Evolutionary conservation across 768 basidiomycete species (phyloP).

Genomic region (Podaxis mareebaensis): DNA sequence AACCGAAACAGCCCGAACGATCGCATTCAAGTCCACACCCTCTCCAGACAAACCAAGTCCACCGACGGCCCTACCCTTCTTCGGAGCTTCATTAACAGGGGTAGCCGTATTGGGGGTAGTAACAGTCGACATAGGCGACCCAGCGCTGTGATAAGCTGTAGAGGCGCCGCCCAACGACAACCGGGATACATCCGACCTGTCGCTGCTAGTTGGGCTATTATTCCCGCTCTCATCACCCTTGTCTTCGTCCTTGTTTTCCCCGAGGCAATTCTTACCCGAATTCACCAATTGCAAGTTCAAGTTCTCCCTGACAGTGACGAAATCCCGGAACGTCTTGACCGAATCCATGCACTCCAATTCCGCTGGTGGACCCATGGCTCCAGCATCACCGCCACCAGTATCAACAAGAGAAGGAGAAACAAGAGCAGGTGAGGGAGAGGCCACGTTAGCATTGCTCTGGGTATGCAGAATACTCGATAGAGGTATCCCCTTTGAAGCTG

Average conservation of each 20-base stretch:
- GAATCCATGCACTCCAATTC: slow-evolving; percentile 6
- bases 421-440: background rate
- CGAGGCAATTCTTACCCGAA: background rate
- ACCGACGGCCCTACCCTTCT: background rate
- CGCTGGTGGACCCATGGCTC: background rate
- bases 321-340: slow-evolving; percentile 10
- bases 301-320: background rate
- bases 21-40: slow-evolving; percentile 9
- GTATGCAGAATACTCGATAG: background rate
- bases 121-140: slow-evolving; percentile 3
- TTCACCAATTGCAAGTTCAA: background rate
- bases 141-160: background rate
- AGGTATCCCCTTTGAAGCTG: background rate
- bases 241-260: background rate
- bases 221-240: background rate
- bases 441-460: background rate
- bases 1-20: slow-evolving; percentile 7
- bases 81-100: slow-evolving; percentile 3
- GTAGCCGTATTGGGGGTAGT: slow-evolving; percentile 8
- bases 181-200: slow-evolving; percentile 8
- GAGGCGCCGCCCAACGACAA: slow-evolving; percentile 1
- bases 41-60: background rate
- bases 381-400: background rate
- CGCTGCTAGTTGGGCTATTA: slow-evolving; percentile 15
- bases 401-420: background rate